Evolutionary conservation across 1,284 basidiomycete genomes (phyloP).

Genomic region (Anthracocystis walkeri): DNA sequence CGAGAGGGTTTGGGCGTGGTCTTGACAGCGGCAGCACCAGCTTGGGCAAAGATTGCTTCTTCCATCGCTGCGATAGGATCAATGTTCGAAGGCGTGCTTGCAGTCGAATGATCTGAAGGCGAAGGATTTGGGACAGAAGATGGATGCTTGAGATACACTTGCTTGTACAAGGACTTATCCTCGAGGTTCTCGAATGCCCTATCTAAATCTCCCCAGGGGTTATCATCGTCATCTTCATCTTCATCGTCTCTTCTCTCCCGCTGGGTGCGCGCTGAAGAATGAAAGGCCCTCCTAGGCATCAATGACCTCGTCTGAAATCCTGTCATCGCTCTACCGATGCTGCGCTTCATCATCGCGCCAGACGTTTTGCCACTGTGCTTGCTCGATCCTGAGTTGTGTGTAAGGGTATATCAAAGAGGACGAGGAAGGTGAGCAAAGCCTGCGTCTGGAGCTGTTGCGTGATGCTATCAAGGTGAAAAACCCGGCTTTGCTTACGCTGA

Average conservation of each 20-base stretch:
- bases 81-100: background rate
- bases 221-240: slow-evolving; percentile 42
- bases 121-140: background rate
- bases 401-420: slow-evolving; percentile 2
- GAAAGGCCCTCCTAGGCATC: slow-evolving; percentile 14
- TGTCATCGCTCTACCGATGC: background rate
- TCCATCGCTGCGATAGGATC: slow-evolving; percentile 47
- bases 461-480: background rate
- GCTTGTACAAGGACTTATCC: slow-evolving; percentile 43
- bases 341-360: slow-evolving; percentile 7
- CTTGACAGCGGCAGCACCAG: slow-evolving; percentile 42
- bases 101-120: background rate
- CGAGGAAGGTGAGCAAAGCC: slow-evolving; percentile 22
- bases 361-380: background rate
- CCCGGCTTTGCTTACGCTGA: slow-evolving; percentile 5
- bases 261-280: slow-evolving; percentile 16
- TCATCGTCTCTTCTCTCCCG: slow-evolving; percentile 9
- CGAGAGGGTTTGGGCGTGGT: slow-evolving; percentile 1
- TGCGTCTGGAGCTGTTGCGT: slow-evolving; percentile 1
- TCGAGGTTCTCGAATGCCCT: slow-evolving; percentile 42
- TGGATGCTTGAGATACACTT: slow-evolving; percentile 29
- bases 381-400: slow-evolving; percentile 2
- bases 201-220: slow-evolving; percentile 58
- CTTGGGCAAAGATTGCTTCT: slow-evolving; percentile 52
- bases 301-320: background rate